Conservation (phyloP, 176 grass and related monocot genomes). For the Echinochloa phyllopogon region DNA sequence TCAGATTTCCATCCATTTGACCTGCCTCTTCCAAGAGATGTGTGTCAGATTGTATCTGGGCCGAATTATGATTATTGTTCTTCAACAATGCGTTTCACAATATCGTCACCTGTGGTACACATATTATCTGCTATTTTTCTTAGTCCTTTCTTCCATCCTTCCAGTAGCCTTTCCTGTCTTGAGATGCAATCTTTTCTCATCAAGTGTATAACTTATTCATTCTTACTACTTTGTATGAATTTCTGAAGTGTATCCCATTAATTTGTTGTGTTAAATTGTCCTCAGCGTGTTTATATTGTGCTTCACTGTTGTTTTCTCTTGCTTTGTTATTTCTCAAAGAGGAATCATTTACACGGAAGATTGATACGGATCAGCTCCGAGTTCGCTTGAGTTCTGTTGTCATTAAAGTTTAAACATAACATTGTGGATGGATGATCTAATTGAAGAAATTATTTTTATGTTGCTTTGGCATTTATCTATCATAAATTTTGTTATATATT, state of each 20-base stretch:
- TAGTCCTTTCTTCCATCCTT: conserved; percentile 32
- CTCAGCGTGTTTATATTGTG: not conserved
- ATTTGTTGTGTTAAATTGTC: not conserved
- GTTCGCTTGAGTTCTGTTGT: conserved; percentile 8
- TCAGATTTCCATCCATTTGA: conserved; percentile 67
- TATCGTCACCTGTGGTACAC: conserved; percentile 93
- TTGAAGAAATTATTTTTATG: not conserved
- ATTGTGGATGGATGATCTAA: conserved; percentile 12
- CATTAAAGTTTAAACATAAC: conserved; percentile 16
- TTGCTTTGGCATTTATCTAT: not conserved
- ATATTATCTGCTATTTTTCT: conserved; percentile 26
- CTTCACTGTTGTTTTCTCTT: not conserved
- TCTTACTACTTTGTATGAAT: not conserved
- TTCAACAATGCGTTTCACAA: conserved; percentile 85
- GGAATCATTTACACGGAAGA: conserved; percentile 1
- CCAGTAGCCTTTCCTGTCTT: conserved; percentile 6
- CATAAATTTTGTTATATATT: conserved; percentile 11
- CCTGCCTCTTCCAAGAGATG: conserved; percentile 83
- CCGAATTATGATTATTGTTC: conserved; percentile 92
- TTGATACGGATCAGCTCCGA: not conserved
- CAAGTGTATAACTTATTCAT: not conserved
- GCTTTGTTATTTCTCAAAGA: not conserved
- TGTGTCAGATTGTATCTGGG: conserved; percentile 84
- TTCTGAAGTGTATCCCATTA: conserved; percentile 17
- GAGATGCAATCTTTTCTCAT: not conserved